Evolutionary conservation across 2,329 filamentous ascomycete genomes (phyloP).

Genomic region (Colletotrichum sp.): DNA sequence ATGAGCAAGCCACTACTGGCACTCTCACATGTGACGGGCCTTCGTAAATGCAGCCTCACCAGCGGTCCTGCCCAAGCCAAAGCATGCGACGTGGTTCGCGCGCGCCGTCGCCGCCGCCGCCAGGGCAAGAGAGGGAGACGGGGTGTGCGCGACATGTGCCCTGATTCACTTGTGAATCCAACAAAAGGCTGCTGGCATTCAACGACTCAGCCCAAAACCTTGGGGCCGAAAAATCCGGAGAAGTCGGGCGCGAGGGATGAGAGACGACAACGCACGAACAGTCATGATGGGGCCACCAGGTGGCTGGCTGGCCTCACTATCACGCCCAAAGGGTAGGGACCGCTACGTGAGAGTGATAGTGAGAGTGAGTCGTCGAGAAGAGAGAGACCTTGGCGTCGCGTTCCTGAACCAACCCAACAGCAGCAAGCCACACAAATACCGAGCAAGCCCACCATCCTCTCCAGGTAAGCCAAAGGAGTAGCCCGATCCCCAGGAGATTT

Average conservation of each 20-base stretch:
- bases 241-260: not conserved
- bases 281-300: not conserved
- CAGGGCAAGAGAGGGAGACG: not conserved
- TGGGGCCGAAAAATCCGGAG: not conserved
- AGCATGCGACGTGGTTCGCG: conserved; percentile 1
- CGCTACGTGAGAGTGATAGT: not conserved
- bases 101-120: not conserved
- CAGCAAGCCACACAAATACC: conserved; percentile 18
- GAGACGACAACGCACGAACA: not conserved
- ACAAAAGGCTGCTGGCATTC: conserved; percentile 4
- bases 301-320: not conserved
- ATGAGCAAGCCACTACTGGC: conserved; percentile 2
- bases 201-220: conserved; percentile 8
- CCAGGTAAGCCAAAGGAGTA: not conserved
- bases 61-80: not conserved
- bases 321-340: not conserved
- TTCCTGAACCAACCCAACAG: conserved; percentile 17
- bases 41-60: conserved; percentile 7
- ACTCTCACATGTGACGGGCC: conserved; percentile 13
- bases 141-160: conserved; percentile 5
- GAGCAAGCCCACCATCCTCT: not conserved
- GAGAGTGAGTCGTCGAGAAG: not conserved
- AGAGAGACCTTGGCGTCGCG: not conserved
- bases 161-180: conserved; percentile 9
- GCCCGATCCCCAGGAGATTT: not conserved